Percentiles rank a stretch among this genome's conserved stretches.
These are phyloP conservation scores for Primulina tabacum DNA, from an alignment of 257 asterid species.

Conservation along the genomic window DNA sequence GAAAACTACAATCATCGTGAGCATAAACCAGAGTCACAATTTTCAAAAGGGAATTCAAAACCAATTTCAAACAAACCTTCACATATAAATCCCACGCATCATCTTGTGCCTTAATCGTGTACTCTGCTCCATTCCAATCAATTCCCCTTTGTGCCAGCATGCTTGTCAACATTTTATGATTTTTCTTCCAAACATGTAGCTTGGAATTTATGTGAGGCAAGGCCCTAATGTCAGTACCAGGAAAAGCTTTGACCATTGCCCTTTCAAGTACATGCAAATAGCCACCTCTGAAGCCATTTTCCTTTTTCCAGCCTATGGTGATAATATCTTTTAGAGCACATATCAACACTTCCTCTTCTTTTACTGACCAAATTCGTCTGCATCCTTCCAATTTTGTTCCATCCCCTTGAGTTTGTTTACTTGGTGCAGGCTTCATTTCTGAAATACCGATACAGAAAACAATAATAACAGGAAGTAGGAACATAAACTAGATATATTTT, in stretches of 20 bases:
- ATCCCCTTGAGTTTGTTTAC: conserved; percentile 17
- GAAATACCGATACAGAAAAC: conserved; percentile 8
- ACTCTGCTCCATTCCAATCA: conserved; percentile 20
- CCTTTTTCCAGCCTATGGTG: conserved; percentile 35
- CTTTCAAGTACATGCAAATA: conserved; percentile 30
- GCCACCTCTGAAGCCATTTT: conserved; percentile 31
- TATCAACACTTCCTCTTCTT: conserved; percentile 35
- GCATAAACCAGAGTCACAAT: not conserved
- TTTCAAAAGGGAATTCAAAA: not conserved
- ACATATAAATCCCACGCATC: conserved; percentile 32
- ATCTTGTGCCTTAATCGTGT: conserved; percentile 32
- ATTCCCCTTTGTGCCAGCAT: conserved; percentile 22
- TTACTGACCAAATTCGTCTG: conserved; percentile 32
- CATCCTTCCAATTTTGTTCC: conserved; percentile 24
- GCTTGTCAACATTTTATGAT: conserved; percentile 25
- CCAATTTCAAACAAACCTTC: conserved; percentile 20
- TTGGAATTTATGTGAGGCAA: conserved; percentile 36
- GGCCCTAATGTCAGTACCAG: conserved; percentile 27
- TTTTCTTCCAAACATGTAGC: conserved; percentile 34
- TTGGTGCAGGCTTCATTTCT: conserved; percentile 24
- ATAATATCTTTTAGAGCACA: conserved; percentile 30
- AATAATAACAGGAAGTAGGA: conserved; percentile 11
- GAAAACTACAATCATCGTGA: too few relatives aligned
- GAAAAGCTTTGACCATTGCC: conserved; percentile 27
- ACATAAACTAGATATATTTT: too few relatives aligned